A percentile compares a stretch with the other conserved stretches of the same genome.
Evolutionary conservation across 306 rosid species (phyloP).

Genomic region (Ochetophila trinervis): DNA sequence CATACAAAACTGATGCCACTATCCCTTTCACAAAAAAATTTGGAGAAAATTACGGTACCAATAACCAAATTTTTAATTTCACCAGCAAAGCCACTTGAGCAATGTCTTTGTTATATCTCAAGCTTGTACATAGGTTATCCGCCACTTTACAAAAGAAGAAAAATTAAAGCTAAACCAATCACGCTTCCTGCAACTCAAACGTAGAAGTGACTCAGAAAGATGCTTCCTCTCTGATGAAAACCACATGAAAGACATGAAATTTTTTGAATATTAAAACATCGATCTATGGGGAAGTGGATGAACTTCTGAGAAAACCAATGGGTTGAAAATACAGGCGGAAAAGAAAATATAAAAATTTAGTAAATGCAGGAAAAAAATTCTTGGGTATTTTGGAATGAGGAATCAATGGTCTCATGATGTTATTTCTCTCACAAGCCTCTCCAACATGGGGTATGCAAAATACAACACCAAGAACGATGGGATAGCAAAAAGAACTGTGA

Average conservation of each 20-base stretch:
- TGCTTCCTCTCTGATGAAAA: constrained; percentile 8
- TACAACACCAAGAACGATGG: constrained; percentile 74
- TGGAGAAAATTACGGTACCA: constrained; percentile 1
- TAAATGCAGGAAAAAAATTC: constrained; percentile 12
- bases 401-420: constrained; percentile 44
- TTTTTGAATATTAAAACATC: constrained; percentile 13
- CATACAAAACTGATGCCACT: neutral
- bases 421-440: constrained; percentile 72
- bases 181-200: neutral
- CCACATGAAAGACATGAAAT: constrained; percentile 14
- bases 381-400: constrained; percentile 15
- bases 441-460: constrained; percentile 65
- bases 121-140: constrained; percentile 27
- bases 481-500: constrained; percentile 76
- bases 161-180: neutral
- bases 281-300: constrained; percentile 15
- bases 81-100: constrained; percentile 13
- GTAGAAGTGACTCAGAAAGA: too few species aligned
- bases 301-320: constrained; percentile 6
- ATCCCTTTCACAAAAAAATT: neutral
- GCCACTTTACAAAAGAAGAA: neutral
- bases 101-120: neutral
- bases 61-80: constrained; percentile 6
- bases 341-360: neutral
- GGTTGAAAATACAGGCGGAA: constrained; percentile 6